Conservation (phyloP, 139 green algal species). For the Desmodesmus armatus region DNA sequence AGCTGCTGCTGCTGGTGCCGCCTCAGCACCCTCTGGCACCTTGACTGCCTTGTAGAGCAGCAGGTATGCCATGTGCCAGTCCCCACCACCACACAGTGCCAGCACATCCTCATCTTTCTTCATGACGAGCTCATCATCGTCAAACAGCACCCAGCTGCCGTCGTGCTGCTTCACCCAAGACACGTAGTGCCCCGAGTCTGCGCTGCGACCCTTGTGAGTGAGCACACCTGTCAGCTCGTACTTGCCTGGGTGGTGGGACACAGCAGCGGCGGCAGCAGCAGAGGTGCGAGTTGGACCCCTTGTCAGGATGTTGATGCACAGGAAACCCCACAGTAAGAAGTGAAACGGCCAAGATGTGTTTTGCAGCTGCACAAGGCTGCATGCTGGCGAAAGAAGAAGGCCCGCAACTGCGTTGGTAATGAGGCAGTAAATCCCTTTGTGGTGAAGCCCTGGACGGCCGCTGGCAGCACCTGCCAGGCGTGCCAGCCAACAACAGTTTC, state of each 20-base stretch:
- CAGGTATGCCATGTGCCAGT: conserved; percentile 99
- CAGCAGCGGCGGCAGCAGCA: not conserved
- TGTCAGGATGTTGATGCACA: not conserved
- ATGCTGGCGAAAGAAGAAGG: no score
- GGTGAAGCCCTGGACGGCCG: no score
- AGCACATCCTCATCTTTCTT: conserved; percentile 93
- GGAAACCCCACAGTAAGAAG: not conserved
- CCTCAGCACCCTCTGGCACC: conserved; percentile 55
- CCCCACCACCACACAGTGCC: conserved; percentile 88
- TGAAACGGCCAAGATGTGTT: no score
- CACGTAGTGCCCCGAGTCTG: conserved; percentile 97
- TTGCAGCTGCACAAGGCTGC: no score
- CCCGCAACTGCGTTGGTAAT: no score
- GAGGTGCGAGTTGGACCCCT: no score
- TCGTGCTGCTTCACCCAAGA: conserved; percentile 94
- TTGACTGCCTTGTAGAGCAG: conserved; percentile 87
- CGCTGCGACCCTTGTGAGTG: conserved; percentile 98
- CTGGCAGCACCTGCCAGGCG: no score
- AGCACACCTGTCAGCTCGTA: conserved; percentile 95
- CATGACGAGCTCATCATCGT: conserved; percentile 92
- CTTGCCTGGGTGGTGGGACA: conserved; percentile 64
- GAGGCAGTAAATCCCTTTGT: no score
- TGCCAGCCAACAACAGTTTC: no score
- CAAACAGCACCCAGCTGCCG: conserved; percentile 94
- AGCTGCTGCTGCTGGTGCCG: not conserved